Conservation (phyloP, 2,329 filamentous ascomycete genomes). For the Epichloe scottii region DNA sequence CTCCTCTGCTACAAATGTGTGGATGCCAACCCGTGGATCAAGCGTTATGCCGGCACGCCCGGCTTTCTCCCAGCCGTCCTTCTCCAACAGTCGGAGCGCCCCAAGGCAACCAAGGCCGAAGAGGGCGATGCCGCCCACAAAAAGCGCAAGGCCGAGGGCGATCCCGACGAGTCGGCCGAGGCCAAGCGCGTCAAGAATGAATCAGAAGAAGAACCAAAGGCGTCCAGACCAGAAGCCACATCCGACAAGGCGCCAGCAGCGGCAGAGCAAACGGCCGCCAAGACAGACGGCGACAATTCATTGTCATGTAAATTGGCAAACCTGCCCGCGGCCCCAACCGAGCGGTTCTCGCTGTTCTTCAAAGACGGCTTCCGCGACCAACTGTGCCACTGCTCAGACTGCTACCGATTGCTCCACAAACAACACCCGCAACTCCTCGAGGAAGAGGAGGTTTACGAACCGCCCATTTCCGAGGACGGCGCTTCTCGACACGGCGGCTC, state of each 20-base stretch:
- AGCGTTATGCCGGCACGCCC: constrained; percentile 64
- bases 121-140: constrained; percentile 24
- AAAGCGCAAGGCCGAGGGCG: constrained; percentile 56
- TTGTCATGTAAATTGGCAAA: constrained; percentile 45
- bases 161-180: constrained; percentile 23
- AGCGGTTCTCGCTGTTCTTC: constrained; percentile 71
- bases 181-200: constrained; percentile 43
- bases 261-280: not conserved
- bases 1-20: constrained; percentile 94
- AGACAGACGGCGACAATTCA: constrained; percentile 5
- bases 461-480: constrained; percentile 60
- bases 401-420: constrained; percentile 58
- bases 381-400: constrained; percentile 72
- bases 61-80: constrained; percentile 72
- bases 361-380: constrained; percentile 65
- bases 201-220: constrained; percentile 5
- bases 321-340: constrained; percentile 43
- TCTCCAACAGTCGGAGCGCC: constrained; percentile 13
- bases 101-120: not conserved
- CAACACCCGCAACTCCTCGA: constrained; percentile 75
- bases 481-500: constrained; percentile 41
- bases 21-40: constrained; percentile 81
- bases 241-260: not conserved
- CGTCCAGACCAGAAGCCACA: not conserved
- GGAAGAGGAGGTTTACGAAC: constrained; percentile 89